Percentiles rank a stretch among this genome's conserved stretches.
Conservation (phyloP, 2,329 filamentous ascomycete species). For the Diaporthe sp. region DNA sequence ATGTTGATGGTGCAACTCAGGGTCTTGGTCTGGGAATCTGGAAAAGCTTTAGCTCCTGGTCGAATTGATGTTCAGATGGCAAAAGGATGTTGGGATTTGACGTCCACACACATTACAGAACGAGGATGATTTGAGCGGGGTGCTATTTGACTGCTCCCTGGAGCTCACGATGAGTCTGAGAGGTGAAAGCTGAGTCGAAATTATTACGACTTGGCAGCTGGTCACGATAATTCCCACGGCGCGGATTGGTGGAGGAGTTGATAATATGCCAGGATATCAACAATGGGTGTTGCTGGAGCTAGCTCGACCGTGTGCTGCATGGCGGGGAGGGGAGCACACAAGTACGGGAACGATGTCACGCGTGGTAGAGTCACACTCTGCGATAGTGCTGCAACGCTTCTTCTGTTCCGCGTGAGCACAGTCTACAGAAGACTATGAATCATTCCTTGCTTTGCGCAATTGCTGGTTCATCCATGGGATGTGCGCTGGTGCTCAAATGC, state of each 20-base stretch:
- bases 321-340: constrained; percentile 13
- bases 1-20: constrained; percentile 19
- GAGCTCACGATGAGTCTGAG: not conserved
- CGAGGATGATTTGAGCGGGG: not conserved
- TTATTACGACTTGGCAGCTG: not conserved
- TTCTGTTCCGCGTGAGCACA: not conserved
- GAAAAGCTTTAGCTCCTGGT: not conserved
- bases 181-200: not conserved
- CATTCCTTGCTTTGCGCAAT: not conserved
- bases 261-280: not conserved
- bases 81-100: not conserved
- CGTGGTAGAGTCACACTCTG: constrained; percentile 6
- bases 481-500: not conserved
- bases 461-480: not conserved
- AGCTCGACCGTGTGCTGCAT: not conserved
- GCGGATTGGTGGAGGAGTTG: constrained; percentile 4
- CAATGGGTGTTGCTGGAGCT: constrained; percentile 1
- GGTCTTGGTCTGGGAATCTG: not conserved
- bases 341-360: not conserved
- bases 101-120: not conserved
- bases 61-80: not conserved
- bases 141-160: not conserved
- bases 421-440: not conserved
- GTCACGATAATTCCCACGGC: constrained; percentile 8
- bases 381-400: constrained; percentile 7